These are phyloP conservation scores for Dendrobium officinale DNA, from an alignment of 106 monocot genomes.

Conservation along the genomic window DNA sequence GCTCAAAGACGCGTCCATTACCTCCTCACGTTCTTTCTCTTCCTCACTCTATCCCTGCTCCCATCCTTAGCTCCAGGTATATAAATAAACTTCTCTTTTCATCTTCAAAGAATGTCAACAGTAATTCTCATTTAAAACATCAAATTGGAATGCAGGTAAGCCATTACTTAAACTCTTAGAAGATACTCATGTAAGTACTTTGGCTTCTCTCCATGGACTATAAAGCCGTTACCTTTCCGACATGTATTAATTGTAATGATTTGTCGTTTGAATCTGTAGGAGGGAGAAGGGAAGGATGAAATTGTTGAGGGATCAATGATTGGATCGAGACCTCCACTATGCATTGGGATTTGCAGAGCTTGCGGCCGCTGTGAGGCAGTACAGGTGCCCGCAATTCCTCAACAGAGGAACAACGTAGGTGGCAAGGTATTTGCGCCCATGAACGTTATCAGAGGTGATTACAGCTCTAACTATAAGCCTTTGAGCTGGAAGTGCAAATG, in stretches of 20 bases:
- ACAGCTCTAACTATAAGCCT: slow-evolving; percentile 23
- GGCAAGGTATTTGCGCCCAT: neutral
- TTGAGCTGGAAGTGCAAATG: slow-evolving; percentile 28
- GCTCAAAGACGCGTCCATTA: neutral
- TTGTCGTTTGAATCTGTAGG: neutral
- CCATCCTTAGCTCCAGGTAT: neutral
- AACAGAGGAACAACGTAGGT: neutral
- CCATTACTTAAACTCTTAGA: no score
- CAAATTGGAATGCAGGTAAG: no score
- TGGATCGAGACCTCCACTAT: slow-evolving; percentile 20
- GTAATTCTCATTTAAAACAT: no score
- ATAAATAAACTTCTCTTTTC: neutral
- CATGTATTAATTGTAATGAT: no score
- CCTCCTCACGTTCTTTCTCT: neutral
- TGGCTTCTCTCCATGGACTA: neutral
- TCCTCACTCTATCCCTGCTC: neutral
- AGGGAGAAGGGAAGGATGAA: neutral
- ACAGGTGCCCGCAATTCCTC: slow-evolving; percentile 14
- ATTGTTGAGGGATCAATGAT: slow-evolving; percentile 13
- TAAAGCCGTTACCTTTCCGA: neutral
- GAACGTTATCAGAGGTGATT: slow-evolving; percentile 8
- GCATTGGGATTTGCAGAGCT: slow-evolving; percentile 12
- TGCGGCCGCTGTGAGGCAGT: slow-evolving; percentile 25
- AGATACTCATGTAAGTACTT: neutral
- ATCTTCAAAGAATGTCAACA: no score